Percentiles rank a stretch among this genome's conserved stretches.
Evolutionary conservation across 2,329 filamentous ascomycete species (phyloP).

Genomic region (Diplodia intermedia): DNA sequence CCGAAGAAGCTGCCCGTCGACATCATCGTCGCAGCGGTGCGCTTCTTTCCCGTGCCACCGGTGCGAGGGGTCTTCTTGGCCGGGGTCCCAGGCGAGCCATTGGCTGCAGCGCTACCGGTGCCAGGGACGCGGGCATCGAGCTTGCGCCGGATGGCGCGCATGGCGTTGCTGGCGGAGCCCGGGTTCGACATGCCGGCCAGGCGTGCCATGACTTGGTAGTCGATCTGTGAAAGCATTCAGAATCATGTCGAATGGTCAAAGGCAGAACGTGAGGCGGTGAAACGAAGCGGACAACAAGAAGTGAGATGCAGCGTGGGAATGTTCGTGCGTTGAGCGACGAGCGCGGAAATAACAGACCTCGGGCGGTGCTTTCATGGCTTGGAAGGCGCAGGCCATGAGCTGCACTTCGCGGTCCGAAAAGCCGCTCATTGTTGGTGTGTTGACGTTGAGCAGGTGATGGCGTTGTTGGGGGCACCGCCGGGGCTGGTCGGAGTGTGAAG

Average conservation of each 20-base stretch:
- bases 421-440: slow-evolving; percentile 17
- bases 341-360: slow-evolving; percentile 14
- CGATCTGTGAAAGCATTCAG: slow-evolving; percentile 39
- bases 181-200: slow-evolving; percentile 48
- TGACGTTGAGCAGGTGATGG: background rate
- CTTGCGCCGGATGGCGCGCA: slow-evolving; percentile 47
- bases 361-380: slow-evolving; percentile 25
- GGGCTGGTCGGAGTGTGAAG: background rate
- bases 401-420: slow-evolving; percentile 29
- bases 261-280: background rate
- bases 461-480: background rate
- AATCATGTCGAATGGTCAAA: background rate
- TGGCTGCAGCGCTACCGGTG: background rate
- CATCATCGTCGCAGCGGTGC: background rate
- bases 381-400: slow-evolving; percentile 33
- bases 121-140: slow-evolving; percentile 35
- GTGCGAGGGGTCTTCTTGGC: slow-evolving; percentile 11
- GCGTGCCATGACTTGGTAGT: slow-evolving; percentile 46
- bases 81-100: slow-evolving; percentile 6
- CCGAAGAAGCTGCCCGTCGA: background rate
- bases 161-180: slow-evolving; percentile 48
- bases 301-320: background rate
- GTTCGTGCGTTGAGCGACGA: background rate
- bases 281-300: background rate
- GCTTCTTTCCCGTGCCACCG: slow-evolving; percentile 7